Evolutionary conservation across 2,329 filamentous ascomycete species (phyloP).

Genomic region (Verticillium zaregamsianum): DNA sequence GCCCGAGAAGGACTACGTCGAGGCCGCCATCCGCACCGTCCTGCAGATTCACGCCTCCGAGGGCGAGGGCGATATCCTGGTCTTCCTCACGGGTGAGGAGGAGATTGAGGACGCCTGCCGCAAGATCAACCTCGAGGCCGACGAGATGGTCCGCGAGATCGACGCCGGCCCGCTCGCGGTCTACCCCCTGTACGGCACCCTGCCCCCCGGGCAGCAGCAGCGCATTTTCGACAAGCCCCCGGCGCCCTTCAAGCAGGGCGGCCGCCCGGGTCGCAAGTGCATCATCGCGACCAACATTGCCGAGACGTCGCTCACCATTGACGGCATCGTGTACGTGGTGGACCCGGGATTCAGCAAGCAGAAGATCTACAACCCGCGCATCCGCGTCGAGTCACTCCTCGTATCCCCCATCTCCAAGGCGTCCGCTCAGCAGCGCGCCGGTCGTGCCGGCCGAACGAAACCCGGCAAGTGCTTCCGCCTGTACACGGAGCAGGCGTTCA

Average conservation of each 20-base stretch:
- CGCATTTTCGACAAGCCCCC: conserved; percentile 92
- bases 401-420: conserved; percentile 98
- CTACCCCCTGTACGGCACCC: conserved; percentile 89
- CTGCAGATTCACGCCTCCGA: conserved; percentile 95
- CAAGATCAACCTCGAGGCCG: conserved; percentile 85
- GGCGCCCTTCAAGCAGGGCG: conserved; percentile 64
- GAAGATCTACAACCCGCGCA: conserved; percentile 97
- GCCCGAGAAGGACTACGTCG: conserved; percentile 93
- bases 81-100: conserved; percentile 96
- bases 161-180: conserved; percentile 86
- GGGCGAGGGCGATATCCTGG: conserved; percentile 82
- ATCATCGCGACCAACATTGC: conserved; percentile 98
- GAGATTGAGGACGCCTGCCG: conserved; percentile 96
- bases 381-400: conserved; percentile 93
- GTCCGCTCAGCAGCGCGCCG: conserved; percentile 92
- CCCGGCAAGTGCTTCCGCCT: conserved; percentile 97
- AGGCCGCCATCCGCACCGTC: conserved; percentile 90
- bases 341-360: conserved; percentile 99
- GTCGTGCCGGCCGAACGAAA: conserved; percentile 97
- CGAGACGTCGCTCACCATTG: conserved; percentile 94
- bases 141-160: conserved; percentile 87
- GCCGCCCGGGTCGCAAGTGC: conserved; percentile 84
- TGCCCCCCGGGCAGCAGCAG: conserved; percentile 91
- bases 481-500: conserved; percentile 94
- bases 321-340: conserved; percentile 99